Conservation (phyloP, 2,329 filamentous ascomycete genomes). For the Zymoseptoria crescenta region DNA sequence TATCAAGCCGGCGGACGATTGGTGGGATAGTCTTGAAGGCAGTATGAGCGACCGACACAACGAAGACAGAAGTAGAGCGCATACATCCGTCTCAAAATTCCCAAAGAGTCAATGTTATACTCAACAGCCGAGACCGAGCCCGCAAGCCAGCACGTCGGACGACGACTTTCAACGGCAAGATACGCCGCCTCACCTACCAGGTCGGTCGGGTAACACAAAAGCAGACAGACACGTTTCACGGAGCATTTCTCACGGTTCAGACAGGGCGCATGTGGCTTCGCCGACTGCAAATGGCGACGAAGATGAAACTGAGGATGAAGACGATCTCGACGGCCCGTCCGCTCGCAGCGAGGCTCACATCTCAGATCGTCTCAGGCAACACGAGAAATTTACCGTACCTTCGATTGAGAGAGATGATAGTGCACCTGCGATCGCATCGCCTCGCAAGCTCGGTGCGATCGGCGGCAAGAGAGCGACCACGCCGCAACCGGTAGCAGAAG, state of each 20-base stretch:
- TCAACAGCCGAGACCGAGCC: background rate
- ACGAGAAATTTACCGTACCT: background rate
- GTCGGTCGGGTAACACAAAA: background rate
- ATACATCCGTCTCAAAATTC: background rate
- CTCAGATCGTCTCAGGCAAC: background rate
- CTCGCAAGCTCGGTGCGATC: slow-evolving; percentile 3
- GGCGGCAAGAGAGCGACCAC: slow-evolving; percentile 6
- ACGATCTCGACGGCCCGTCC: slow-evolving; percentile 14
- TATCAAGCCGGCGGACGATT: slow-evolving; percentile 19
- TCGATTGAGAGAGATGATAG: background rate
- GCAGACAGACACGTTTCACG: background rate
- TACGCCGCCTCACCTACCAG: slow-evolving; percentile 19
- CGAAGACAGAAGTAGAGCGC: background rate
- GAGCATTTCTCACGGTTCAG: background rate
- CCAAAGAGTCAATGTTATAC: background rate
- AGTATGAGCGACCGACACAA: background rate
- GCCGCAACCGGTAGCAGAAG: background rate
- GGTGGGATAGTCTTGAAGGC: slow-evolving; percentile 27
- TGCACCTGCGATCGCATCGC: background rate
- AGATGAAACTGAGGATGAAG: slow-evolving; percentile 33
- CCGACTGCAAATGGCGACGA: slow-evolving; percentile 5
- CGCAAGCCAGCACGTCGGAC: slow-evolving; percentile 7
- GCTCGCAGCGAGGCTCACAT: background rate
- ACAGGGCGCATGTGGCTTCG: background rate
- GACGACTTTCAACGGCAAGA: slow-evolving; percentile 21